These are phyloP conservation scores for Mycena filopes DNA, from an alignment of 768 basidiomycete species.

Conservation along the genomic window DNA sequence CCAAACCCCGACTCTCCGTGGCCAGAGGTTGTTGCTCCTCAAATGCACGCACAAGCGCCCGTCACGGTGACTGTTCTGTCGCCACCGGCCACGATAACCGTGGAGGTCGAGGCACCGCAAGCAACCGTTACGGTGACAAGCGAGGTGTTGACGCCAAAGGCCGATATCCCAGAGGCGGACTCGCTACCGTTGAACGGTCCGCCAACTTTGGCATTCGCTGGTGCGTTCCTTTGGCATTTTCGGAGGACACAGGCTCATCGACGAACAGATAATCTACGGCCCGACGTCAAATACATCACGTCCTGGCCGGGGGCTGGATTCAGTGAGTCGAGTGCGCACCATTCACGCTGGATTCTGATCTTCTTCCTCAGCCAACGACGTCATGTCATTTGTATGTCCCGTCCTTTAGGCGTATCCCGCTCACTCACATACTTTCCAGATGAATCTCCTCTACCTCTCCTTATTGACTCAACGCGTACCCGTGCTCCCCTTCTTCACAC, in stretches of 20 bases:
- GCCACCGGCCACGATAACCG: not conserved
- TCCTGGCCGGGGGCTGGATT: constrained; percentile 58
- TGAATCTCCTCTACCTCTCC: constrained; percentile 50
- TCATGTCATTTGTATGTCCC: constrained; percentile 51
- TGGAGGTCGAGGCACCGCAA: not conserved
- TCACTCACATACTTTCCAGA: constrained; percentile 28
- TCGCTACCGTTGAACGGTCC: constrained; percentile 38
- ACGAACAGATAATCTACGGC: constrained; percentile 53
- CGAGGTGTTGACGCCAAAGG: not conserved
- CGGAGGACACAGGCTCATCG: not conserved
- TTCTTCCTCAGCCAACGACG: constrained; percentile 53
- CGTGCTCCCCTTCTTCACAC: constrained; percentile 46
- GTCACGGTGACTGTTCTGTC: not conserved
- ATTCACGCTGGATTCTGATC: not conserved
- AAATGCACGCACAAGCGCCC: not conserved
- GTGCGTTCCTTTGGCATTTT: constrained; percentile 24
- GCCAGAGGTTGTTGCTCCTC: not conserved
- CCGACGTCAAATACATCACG: constrained; percentile 57
- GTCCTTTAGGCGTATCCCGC: no score
- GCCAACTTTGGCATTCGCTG: constrained; percentile 52
- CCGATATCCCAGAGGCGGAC: not conserved
- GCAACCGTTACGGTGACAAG: constrained; percentile 4
- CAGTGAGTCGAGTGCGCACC: constrained; percentile 39
- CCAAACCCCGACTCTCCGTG: not conserved
- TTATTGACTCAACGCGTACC: constrained; percentile 46